These are phyloP conservation scores for Calonectria pseudoturangicola DNA, from an alignment of 2,329 filamentous ascomycete species.

Conservation along the genomic window DNA sequence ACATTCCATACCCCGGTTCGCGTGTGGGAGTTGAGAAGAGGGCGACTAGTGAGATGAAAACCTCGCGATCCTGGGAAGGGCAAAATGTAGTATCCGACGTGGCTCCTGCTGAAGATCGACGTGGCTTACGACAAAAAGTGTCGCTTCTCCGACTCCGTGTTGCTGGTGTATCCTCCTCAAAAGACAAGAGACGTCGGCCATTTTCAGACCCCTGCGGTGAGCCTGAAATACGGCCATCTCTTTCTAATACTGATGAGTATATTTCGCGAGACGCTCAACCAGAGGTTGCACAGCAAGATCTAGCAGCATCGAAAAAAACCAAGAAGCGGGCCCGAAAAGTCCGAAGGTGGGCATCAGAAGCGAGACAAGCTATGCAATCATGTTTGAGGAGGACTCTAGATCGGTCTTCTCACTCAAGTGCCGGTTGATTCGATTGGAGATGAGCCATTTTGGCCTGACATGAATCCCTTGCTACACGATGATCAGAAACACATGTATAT, in stretches of 20 bases:
- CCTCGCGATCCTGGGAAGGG: conserved; percentile 36
- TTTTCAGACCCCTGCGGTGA: conserved; percentile 27
- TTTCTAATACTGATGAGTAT: conserved; percentile 26
- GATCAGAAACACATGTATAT: neutral
- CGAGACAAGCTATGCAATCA: conserved; percentile 57
- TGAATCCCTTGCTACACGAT: neutral
- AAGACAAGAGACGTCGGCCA: conserved; percentile 39
- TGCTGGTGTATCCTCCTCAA: conserved; percentile 38
- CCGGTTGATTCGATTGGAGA: conserved; percentile 33
- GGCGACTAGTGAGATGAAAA: conserved; percentile 21
- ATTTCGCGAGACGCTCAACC: conserved; percentile 36
- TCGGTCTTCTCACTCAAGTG: conserved; percentile 52
- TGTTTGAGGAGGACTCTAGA: conserved; percentile 59
- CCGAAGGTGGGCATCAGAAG: conserved; percentile 59
- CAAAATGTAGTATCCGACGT: conserved; percentile 4
- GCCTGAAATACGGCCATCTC: conserved; percentile 27
- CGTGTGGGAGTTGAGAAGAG: conserved; percentile 39
- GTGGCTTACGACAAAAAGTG: conserved; percentile 55
- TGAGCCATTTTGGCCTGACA: conserved; percentile 14
- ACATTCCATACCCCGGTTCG: conserved; percentile 58
- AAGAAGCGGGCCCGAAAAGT: conserved; percentile 54
- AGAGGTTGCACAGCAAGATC: conserved; percentile 11
- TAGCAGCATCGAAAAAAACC: conserved; percentile 38
- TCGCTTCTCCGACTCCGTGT: conserved; percentile 56
- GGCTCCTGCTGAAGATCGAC: conserved; percentile 15